These are phyloP conservation scores for Pyrenochaeta sp. DNA, from an alignment of 2,329 filamentous ascomycete genomes.

Conservation along the genomic window DNA sequence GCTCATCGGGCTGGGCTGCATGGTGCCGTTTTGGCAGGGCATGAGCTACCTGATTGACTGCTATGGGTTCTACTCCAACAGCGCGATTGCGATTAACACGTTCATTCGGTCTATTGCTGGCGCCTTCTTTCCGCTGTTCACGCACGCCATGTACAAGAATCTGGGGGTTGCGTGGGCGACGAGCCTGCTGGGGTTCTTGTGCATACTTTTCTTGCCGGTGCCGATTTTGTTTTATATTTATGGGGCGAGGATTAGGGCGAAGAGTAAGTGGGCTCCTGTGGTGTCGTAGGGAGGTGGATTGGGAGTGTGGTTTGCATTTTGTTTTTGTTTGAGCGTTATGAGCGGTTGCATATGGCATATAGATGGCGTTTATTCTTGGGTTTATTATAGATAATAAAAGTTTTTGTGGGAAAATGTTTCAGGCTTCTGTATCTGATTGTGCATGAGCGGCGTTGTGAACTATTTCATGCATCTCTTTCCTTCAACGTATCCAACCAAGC, in stretches of 20 bases:
- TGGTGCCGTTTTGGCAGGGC: constrained; percentile 81
- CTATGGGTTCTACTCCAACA: constrained; percentile 55
- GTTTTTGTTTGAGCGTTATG: not conserved
- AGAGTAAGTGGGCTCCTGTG: constrained; percentile 42
- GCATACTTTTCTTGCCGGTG: constrained; percentile 42
- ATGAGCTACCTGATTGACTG: constrained; percentile 82
- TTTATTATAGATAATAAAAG: not conserved
- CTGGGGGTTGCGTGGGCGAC: constrained; percentile 46
- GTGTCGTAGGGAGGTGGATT: constrained; percentile 1
- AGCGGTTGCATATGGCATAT: not conserved
- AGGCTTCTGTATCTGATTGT: no score
- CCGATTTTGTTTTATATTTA: constrained; percentile 47
- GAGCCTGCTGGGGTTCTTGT: constrained; percentile 42
- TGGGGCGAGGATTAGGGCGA: constrained; percentile 40
- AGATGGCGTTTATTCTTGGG: not conserved
- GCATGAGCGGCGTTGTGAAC: no score
- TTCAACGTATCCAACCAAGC: no score
- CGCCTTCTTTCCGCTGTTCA: constrained; percentile 60
- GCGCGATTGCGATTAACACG: constrained; percentile 58
- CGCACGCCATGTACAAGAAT: constrained; percentile 54
- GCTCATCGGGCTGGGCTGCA: constrained; percentile 76
- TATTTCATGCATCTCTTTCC: no score
- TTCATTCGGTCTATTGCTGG: constrained; percentile 59
- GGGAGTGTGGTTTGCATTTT: no score
- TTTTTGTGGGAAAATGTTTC: no score